Evolutionary conservation across 805 yeast species (phyloP).

Genomic region (Alloascoidea hylecoeti): DNA sequence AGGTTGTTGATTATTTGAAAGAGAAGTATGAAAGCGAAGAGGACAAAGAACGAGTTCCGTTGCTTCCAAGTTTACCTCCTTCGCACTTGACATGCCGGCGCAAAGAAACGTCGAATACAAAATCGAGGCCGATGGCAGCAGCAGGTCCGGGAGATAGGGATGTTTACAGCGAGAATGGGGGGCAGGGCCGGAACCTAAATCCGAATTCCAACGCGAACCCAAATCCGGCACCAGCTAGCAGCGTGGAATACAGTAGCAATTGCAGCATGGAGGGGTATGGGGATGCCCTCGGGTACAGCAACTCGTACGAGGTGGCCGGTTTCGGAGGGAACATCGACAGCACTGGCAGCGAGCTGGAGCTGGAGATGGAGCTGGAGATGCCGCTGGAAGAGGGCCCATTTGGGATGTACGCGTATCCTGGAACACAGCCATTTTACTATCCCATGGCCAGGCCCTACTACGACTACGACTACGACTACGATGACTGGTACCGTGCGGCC

Average conservation of each 20-base stretch:
- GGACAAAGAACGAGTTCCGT: not conserved
- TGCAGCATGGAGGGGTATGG: not conserved
- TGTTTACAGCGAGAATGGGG: constrained; percentile 1
- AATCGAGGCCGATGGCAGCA: not conserved
- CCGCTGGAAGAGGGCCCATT: too few relatives aligned
- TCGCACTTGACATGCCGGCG: not conserved
- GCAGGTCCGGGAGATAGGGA: not conserved
- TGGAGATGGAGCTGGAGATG: too few relatives aligned
- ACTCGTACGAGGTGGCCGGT: not conserved
- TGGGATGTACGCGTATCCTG: too few relatives aligned
- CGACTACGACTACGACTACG: constrained; percentile 1
- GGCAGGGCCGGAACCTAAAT: not conserved
- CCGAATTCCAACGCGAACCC: constrained; percentile 1
- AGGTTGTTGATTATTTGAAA: constrained; percentile 12
- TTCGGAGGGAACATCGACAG: not conserved
- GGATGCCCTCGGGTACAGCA: not conserved
- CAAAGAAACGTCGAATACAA: not conserved
- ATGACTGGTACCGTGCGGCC: too few relatives aligned
- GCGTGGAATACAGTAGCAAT: not conserved
- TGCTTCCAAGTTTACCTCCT: not conserved
- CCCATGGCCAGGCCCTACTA: too few relatives aligned
- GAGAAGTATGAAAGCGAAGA: not conserved
- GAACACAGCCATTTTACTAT: too few relatives aligned
- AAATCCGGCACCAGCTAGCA: not conserved
- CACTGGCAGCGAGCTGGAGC: too few relatives aligned